Evolutionary conservation across 2,329 filamentous ascomycete species (phyloP), one percentile per base, ranked within the genome.

Genomic region (Orbilia javanica): DNA sequence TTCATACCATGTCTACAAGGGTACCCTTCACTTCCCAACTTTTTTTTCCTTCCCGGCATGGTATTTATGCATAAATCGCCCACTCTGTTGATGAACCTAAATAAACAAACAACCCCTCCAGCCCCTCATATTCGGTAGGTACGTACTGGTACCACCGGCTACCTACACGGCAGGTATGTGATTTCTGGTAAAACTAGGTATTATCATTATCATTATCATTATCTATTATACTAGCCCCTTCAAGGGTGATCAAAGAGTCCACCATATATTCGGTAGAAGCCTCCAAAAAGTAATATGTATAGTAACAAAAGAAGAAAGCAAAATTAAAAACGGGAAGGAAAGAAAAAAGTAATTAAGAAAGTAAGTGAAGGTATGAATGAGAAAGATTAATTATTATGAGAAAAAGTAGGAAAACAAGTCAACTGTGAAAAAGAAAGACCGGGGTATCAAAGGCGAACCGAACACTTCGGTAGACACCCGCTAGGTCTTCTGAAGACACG

Each of bases 171-270:
- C n/a, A n/a, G n/a, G n/a, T n/a, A n/a, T 10, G 31, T 34, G 4
- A 5, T 34, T 4, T 44, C 1, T 44, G 15, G 39, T n/a, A n/a
- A 44, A 44, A 44, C 15, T 31, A 64, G 13, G 18, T 48, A 48
- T 64, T 48, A 64, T 64, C 60, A 50, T 50, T 64, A 64, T 64
- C 60, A 50, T 50, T 64, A 64, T 46, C 60, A 50, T 64, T 50
- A 64, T 31, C 39, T 64, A 48, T 46, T 46, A 64, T 1, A 48
- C 22, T 48, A n/a, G n/a, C 25, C 29, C 46, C 46, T 22, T 50
- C 46, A 50, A 57, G 52, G 31, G 52, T 29, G 22, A 50, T 25
- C n/a, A 50, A 25, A 15, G 15, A 15, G 18, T 36, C 52, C 22
- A 36, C 52, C 52, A 34, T 57, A 6, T 53, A 53, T 7, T 18